Conservation (phyloP, 768 basidiomycete genomes). For the Kwoniella shandongensis region DNA sequence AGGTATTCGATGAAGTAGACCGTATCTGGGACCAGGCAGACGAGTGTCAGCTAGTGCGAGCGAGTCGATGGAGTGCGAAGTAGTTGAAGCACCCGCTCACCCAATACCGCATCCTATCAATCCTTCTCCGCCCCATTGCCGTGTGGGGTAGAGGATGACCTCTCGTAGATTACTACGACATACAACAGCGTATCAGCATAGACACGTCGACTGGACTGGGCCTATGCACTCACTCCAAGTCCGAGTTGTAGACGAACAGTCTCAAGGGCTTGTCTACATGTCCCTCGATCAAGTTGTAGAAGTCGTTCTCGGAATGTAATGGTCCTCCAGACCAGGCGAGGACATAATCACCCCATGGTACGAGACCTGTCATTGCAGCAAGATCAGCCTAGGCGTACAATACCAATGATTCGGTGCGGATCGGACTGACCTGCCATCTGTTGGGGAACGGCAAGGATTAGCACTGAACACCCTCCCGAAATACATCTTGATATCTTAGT, state of each 20-base stretch:
- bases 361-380: constrained; percentile 70
- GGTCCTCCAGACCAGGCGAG: constrained; percentile 94
- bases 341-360: constrained; percentile 79
- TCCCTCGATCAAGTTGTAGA: constrained; percentile 91
- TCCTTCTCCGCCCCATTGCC: constrained; percentile 97
- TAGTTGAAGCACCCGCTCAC: constrained; percentile 57
- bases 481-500: too few relatives aligned
- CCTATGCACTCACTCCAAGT: constrained; percentile 75
- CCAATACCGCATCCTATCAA: constrained; percentile 94
- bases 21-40: constrained; percentile 66
- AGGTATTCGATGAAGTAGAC: constrained; percentile 89
- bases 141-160: constrained; percentile 90
- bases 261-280: constrained; percentile 90
- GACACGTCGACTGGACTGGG: neutral
- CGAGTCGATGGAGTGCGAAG: neutral
- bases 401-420: neutral
- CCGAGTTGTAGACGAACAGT: constrained; percentile 94
- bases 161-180: constrained; percentile 77
- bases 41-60: neutral
- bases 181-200: neutral
- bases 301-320: constrained; percentile 85
- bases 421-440: constrained; percentile 21
- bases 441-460: too few relatives aligned
- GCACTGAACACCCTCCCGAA: too few relatives aligned
- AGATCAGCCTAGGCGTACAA: neutral